Base-by-base conservation (phyloP, 2,329 filamentous ascomycete species). In the Exophiala lecanii-corni region DNA sequence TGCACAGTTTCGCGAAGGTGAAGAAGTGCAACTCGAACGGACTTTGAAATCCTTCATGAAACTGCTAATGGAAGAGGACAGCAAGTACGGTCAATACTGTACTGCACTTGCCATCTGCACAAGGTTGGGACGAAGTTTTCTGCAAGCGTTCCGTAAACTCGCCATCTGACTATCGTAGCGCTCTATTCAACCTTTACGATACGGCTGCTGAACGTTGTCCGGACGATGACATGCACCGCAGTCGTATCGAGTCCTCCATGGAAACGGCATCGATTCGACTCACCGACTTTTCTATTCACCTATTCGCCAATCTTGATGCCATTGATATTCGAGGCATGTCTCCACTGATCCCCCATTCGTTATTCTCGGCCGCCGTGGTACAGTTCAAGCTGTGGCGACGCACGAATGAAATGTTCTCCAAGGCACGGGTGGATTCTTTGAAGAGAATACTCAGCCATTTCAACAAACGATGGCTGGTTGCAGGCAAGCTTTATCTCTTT, bases 51-150 rank as follows among this genome's bases (percentile, higher is more conserved):
- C 39, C 6, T 35, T 41, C 13, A 25, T 36, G 19, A 30, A 30
- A 13, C 17, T 41, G 9, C 20, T 41, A 6, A 26, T 41, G 30
- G 39, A 41, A 36, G 30, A 41, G 20, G 39, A 35, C 3, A 15
- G 12, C 12, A 41, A 41, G 20, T 28, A 41, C 28, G 39, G 39
- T 18, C 39, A 23, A 28, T 41, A 35, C 21, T 41, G 39, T 21
- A 20, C 39, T 3, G 39, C 39, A 13, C 13, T 41, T 3, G 30
- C 30, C 7, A 35, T 41, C 7, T 41, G 39, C 16, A 41, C 30
- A 3, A 41, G 39, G 39, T 36, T 9, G 25, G 12, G 9, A 5
- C 4, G 6, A 17, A 17, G 7, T 31, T 12, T 18, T 41, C 30
- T 34, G 26, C 25, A n/a, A 16, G 5, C 30, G 17, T 12, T 5